These are phyloP conservation scores for Fusarium dlaminii DNA, from an alignment of 2,329 filamentous ascomycete genomes.

Conservation along the genomic window DNA sequence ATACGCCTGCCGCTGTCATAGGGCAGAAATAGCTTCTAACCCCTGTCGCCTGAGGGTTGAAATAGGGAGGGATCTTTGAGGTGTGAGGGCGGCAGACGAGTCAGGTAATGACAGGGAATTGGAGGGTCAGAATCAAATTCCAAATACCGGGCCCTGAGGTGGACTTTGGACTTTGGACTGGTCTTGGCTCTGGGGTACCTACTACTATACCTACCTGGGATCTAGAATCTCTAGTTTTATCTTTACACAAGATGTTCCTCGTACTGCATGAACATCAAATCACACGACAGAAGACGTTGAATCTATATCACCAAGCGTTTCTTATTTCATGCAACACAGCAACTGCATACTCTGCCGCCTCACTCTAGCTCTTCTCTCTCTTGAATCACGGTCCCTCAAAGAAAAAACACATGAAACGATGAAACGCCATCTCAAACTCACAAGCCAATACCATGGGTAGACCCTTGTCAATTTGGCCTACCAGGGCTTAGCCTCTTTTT, in stretches of 20 bases:
- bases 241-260: background rate
- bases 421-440: slow-evolving; percentile 33
- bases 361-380: background rate
- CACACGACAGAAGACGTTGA: background rate
- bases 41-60: slow-evolving; percentile 14
- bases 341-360: background rate
- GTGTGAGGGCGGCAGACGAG: slow-evolving; percentile 19
- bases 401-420: slow-evolving; percentile 22
- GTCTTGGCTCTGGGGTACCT: slow-evolving; percentile 4
- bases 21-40: slow-evolving; percentile 14
- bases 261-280: slow-evolving; percentile 9
- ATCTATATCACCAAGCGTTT: background rate
- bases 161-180: background rate
- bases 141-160: slow-evolving; percentile 6
- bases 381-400: background rate
- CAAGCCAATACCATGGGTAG: slow-evolving; percentile 19
- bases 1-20: slow-evolving; percentile 15
- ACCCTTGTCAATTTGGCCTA: slow-evolving; percentile 20
- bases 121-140: slow-evolving; percentile 21
- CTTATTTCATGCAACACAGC: background rate
- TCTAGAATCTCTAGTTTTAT: background rate
- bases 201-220: background rate
- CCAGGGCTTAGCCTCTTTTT: background rate
- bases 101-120: slow-evolving; percentile 10
- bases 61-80: slow-evolving; percentile 21